Evolutionary conservation across 23 red algal species (phyloP).

Genomic region (Gracilaria caudata): DNA sequence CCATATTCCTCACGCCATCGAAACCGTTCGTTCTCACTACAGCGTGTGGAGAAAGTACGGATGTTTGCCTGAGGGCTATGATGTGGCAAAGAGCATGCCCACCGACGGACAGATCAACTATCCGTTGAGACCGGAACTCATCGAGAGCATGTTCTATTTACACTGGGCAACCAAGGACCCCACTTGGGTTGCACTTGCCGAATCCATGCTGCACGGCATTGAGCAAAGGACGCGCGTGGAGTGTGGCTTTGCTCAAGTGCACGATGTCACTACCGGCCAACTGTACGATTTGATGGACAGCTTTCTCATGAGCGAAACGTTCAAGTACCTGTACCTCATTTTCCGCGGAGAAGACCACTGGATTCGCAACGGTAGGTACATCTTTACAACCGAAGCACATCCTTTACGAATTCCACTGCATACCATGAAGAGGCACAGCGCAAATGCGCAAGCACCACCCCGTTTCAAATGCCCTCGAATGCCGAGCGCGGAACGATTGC

Average conservation of each 20-base stretch:
- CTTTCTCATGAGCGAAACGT: constrained; percentile 86
- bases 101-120: constrained; percentile 32
- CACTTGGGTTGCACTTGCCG: constrained; percentile 35
- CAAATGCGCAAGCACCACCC: too few species aligned
- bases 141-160: constrained; percentile 70
- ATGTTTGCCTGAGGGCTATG: constrained; percentile 68
- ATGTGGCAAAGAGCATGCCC: constrained; percentile 13
- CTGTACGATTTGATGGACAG: constrained; percentile 55
- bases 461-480: constrained; percentile 21
- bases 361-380: constrained; percentile 55
- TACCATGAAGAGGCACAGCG: not conserved
- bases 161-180: constrained; percentile 64
- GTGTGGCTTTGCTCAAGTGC: constrained; percentile 46
- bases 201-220: constrained; percentile 50
- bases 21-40: constrained; percentile 39
- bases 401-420: constrained; percentile 63
- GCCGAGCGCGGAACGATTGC: not conserved
- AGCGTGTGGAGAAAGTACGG: constrained; percentile 69
- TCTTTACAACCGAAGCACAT: constrained; percentile 88
- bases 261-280: constrained; percentile 15
- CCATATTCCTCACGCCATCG: constrained; percentile 29
- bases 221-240: constrained; percentile 35
- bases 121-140: constrained; percentile 67
- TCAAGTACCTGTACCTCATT: constrained; percentile 90
- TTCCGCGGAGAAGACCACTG: constrained; percentile 61